Percentiles rank a stretch among this genome's conserved stretches.
phyloP scores from a whole-genome alignment of 2,329 filamentous ascomycete genomes.

The Aspergillus texensis region DNA sequence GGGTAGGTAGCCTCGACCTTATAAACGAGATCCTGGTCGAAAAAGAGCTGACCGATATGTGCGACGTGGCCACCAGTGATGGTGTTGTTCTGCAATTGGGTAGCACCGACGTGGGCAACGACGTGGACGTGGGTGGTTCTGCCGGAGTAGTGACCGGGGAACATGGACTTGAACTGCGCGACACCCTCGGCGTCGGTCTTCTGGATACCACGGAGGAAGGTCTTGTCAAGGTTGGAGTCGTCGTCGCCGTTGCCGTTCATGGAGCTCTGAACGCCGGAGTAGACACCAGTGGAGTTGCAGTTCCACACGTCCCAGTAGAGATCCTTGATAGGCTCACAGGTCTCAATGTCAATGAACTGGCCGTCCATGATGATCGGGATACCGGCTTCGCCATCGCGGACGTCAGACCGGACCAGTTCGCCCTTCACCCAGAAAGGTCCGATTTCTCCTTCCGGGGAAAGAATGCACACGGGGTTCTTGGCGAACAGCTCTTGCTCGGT shows the following conservation, averaged over 20 bases:
- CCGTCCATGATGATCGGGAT: constrained; percentile 43
- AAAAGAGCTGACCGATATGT: constrained; percentile 66
- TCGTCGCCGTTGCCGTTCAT: constrained; percentile 30
- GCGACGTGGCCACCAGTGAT: constrained; percentile 53
- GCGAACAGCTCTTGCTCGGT: constrained; percentile 28
- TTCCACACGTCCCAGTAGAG: constrained; percentile 41
- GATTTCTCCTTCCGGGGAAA: constrained; percentile 53
- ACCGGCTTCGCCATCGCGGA: constrained; percentile 39
- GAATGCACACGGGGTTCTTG: constrained; percentile 44
- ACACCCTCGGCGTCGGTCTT: constrained; percentile 45
- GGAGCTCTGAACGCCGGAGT: too few relatives aligned
- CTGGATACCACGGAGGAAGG: constrained; percentile 49
- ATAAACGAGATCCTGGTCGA: constrained; percentile 58
- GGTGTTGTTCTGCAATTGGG: constrained; percentile 32
- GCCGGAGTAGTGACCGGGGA: constrained; percentile 50
- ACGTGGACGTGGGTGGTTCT: constrained; percentile 36
- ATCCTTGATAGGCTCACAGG: constrained; percentile 41
- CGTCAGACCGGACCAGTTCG: constrained; percentile 40
- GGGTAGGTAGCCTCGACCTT: constrained; percentile 52
- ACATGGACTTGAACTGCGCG: constrained; percentile 43
- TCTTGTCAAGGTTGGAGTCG: constrained; percentile 39
- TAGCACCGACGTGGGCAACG: constrained; percentile 32
- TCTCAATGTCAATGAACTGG: constrained; percentile 43
- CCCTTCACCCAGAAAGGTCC: constrained; percentile 52
- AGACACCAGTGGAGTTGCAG: constrained; percentile 37